These are phyloP conservation scores for Tricholoma matsutake DNA, from an alignment of 768 basidiomycete genomes.

Conservation along the genomic window DNA sequence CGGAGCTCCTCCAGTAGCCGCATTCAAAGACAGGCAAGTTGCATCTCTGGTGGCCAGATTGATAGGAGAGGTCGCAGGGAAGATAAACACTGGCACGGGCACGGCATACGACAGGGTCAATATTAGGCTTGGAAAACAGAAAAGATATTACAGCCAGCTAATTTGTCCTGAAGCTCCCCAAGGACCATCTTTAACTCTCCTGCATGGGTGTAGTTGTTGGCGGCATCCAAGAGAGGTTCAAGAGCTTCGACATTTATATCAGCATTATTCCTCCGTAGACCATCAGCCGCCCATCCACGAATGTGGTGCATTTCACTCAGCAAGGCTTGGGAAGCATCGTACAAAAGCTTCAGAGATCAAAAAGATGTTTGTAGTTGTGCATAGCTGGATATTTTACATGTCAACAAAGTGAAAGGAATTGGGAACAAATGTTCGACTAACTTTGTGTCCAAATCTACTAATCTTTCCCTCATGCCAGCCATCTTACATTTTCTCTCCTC, in stretches of 20 bases:
- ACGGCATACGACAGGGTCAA: too few species aligned
- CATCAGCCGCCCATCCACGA: conserved; percentile 7
- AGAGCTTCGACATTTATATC: conserved; percentile 1
- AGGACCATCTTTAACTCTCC: conserved; percentile 20
- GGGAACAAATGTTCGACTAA: too few species aligned
- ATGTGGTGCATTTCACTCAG: conserved; percentile 5
- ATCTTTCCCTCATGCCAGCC: background rate
- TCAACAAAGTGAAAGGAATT: too few species aligned
- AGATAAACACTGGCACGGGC: background rate
- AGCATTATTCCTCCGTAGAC: background rate
- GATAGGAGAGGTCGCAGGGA: background rate
- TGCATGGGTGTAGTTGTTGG: conserved; percentile 15
- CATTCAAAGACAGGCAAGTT: conserved; percentile 7
- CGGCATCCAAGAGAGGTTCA: conserved; percentile 23
- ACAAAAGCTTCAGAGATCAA: conserved; percentile 8
- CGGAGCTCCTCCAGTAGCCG: conserved; percentile 21
- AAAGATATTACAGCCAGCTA: conserved; percentile 32
- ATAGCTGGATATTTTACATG: too few species aligned
- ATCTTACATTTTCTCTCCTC: conserved; percentile 5
- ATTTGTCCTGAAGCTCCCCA: conserved; percentile 23
- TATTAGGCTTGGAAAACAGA: too few species aligned
- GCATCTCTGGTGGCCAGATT: background rate
- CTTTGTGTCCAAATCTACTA: conserved; percentile 5
- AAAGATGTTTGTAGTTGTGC: too few species aligned
- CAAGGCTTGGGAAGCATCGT: conserved; percentile 1